Base-by-base conservation (phyloP, 306 rosid genomes). In the Luffa acutangula region DNA sequence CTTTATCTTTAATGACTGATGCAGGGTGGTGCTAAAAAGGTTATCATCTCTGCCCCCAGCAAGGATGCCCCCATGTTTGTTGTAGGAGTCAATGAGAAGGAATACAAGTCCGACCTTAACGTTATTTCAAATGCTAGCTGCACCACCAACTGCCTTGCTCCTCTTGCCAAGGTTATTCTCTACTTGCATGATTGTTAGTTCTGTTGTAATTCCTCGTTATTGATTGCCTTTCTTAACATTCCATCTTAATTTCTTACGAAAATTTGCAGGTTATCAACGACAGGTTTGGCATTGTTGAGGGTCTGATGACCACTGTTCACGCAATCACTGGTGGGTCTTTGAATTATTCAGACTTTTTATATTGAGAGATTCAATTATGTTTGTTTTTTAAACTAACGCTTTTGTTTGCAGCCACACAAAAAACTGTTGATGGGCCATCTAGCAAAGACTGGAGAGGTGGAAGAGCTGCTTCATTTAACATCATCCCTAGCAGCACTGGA, bases 391-490 rank as follows among this genome's bases (percentile, higher is more conserved):
- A 67, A 49, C 36, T 39, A 17, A 41, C 46, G 11, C 18, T 4
- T 34, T 52, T 36, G 49, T 75, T 52, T 67, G 42, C 86, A 96
- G 99, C 99, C 74, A 90, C 97, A 6, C 99, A 96, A 86, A 96
- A 96, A 83, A 96, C 99, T 56, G 99, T 96, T 71, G 99, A 96
- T 86, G 99, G 99, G 9, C 99, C 99, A 78, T 96, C 99, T 82
- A 79, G 54, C 85, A 96, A 96, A 89, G 99, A 96, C 84, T 96
- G 99, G 99, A 96, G 99, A 79, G 99, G 99, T 82, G 99, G 99
- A 89, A 92, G 99, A 79, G 99, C 98, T 78, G 98, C 99, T 57
- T 96, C 99, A 83, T 93, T 93, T 87, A 96, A 96, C 82, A 96
- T 96, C 34, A 96, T 96, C 83, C 99, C 99, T 57, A 96, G 99